Evolutionary conservation across 306 rosid species (phyloP).

Genomic region (Canavalia gladiata): DNA sequence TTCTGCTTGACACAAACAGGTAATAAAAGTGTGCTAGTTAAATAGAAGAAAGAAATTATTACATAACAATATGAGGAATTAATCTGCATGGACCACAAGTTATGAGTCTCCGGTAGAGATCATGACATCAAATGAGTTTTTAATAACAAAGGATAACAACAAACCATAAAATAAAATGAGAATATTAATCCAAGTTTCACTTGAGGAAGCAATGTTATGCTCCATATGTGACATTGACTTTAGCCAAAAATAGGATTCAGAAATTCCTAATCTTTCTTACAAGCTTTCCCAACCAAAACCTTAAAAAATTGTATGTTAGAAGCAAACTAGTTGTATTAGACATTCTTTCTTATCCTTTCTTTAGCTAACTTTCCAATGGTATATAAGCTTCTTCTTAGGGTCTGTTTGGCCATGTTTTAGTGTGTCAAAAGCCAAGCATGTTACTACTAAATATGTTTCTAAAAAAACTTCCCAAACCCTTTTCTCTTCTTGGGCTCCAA

Average conservation of each 20-base stretch:
- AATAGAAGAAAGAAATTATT: slow-evolving; percentile 1
- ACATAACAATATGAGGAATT: slow-evolving; percentile 22
- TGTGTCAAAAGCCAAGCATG: slow-evolving; percentile 29
- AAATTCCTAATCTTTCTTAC: slow-evolving; percentile 58
- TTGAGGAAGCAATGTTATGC: slow-evolving; percentile 62
- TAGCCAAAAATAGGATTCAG: slow-evolving; percentile 40
- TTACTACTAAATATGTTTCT: slow-evolving; percentile 43
- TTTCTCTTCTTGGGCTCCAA: slow-evolving; percentile 49
- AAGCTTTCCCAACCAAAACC: slow-evolving; percentile 60
- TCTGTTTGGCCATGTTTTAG: slow-evolving; percentile 42
- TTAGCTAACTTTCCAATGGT: slow-evolving; percentile 27
- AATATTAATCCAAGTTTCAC: slow-evolving; percentile 56
- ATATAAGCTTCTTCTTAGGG: slow-evolving; percentile 46
- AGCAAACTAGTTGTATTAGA: slow-evolving; percentile 40
- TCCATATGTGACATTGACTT: slow-evolving; percentile 57
- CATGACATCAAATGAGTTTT: slow-evolving; percentile 33
- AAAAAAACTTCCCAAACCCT: slow-evolving; percentile 28
- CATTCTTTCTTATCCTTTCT: slow-evolving; percentile 19
- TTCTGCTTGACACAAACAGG: not conserved
- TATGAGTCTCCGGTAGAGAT: not conserved
- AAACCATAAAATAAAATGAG: slow-evolving; percentile 42
- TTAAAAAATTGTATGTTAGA: slow-evolving; percentile 41
- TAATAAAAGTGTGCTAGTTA: slow-evolving; percentile 13
- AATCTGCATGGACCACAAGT: slow-evolving; percentile 44
- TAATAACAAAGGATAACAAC: slow-evolving; percentile 34